These are phyloP conservation scores for Irineochytrium annulatum DNA, from an alignment of 192 early-diverging fungal species.

Conservation along the genomic window DNA sequence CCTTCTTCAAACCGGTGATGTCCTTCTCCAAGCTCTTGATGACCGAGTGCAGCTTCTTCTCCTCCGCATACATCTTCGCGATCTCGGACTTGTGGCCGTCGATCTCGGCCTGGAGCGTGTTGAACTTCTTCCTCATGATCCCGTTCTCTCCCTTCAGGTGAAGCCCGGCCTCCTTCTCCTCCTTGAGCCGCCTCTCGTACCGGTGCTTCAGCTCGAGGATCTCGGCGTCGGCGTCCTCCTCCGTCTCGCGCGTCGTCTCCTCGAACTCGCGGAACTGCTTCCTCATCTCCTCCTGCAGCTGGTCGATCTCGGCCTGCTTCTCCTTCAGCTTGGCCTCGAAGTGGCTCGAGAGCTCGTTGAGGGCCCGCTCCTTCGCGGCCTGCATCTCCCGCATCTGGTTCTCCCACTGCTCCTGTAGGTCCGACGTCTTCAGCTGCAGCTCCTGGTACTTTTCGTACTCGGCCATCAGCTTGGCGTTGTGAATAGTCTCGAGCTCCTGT, in stretches of 20 bases:
- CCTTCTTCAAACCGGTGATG: constrained; percentile 59
- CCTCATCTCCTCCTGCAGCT: constrained; percentile 57
- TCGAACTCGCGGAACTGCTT: constrained; percentile 47
- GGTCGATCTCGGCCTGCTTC: constrained; percentile 55
- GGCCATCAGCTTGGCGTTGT: constrained; percentile 55
- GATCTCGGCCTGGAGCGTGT: constrained; percentile 57
- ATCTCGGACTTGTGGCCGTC: constrained; percentile 60
- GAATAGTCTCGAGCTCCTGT: constrained; percentile 46
- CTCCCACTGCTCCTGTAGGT: constrained; percentile 54
- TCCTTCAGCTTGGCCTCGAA: constrained; percentile 51
- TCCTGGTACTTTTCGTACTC: constrained; percentile 64
- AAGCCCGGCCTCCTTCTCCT: constrained; percentile 54
- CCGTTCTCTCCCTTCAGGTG: constrained; percentile 65
- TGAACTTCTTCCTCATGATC: constrained; percentile 64
- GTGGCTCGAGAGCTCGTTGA: constrained; percentile 48
- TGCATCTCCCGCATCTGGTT: constrained; percentile 53
- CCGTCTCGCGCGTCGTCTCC: constrained; percentile 53
- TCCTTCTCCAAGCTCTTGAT: constrained; percentile 65
- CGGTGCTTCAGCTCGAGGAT: constrained; percentile 50
- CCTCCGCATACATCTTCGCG: constrained; percentile 54
- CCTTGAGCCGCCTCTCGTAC: constrained; percentile 55
- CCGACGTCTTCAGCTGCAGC: constrained; percentile 43
- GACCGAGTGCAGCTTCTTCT: constrained; percentile 57
- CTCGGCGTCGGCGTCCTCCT: constrained; percentile 61
- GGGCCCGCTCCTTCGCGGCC: constrained; percentile 40